These are phyloP conservation scores for Ogataea nonfermentans DNA, from an alignment of 805 yeast species.

Conservation along the genomic window DNA sequence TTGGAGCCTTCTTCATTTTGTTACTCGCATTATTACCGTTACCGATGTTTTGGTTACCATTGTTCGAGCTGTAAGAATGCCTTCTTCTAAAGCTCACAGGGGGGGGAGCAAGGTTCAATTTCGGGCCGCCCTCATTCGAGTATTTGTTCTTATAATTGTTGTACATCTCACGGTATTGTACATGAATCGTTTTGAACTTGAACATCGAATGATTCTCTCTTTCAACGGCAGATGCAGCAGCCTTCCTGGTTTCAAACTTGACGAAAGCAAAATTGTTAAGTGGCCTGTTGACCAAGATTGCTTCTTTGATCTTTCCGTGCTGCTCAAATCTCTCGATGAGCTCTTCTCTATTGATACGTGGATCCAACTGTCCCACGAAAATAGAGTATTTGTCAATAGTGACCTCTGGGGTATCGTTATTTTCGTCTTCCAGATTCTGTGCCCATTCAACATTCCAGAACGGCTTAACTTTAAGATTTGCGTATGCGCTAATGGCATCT, in stretches of 20 bases:
- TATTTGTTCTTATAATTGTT: conserved; percentile 34
- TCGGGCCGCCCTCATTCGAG: conserved; percentile 27
- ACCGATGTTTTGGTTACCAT: conserved; percentile 3
- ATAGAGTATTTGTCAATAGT: conserved; percentile 68
- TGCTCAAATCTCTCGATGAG: conserved; percentile 56
- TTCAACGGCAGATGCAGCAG: conserved; percentile 87
- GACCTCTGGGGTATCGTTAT: conserved; percentile 35
- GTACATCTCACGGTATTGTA: conserved; percentile 71
- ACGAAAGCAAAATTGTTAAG: conserved; percentile 70
- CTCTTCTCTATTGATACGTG: conserved; percentile 51
- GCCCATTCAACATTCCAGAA: conserved; percentile 80
- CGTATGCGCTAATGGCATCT: conserved; percentile 85
- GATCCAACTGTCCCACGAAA: conserved; percentile 74
- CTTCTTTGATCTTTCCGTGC: conserved; percentile 64
- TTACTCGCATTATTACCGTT: conserved; percentile 1
- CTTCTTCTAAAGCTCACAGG: conserved; percentile 63
- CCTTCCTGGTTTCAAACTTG: conserved; percentile 56
- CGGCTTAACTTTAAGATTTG: conserved; percentile 54
- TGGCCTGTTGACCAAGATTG: conserved; percentile 53
- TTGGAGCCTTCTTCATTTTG: conserved; percentile 17
- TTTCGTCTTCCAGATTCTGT: conserved; percentile 63
- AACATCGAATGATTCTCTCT: conserved; percentile 79
- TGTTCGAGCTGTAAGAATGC: conserved; percentile 25
- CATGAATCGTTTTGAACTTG: conserved; percentile 74
- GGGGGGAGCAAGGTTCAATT: conserved; percentile 65